phyloP scores from a whole-genome alignment of 331 rosid genomes.

The Stylosanthes scabra region DNA sequence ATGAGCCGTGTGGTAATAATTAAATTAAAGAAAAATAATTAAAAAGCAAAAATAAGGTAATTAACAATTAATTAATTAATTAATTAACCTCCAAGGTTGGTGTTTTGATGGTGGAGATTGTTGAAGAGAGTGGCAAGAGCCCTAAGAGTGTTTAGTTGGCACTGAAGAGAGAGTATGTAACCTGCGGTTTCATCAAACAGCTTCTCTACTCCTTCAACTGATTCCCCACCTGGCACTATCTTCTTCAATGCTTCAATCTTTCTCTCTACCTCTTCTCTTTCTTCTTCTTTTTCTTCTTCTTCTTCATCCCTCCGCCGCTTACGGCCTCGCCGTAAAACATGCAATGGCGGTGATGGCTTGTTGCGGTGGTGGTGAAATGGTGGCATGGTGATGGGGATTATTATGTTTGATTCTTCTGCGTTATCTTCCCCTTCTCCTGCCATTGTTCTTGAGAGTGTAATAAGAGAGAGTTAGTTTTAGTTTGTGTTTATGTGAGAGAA shows the following conservation, averaged over 20 bases:
- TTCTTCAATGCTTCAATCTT: conserved; percentile 87
- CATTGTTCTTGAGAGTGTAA: conserved; percentile 39
- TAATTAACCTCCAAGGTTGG: conserved; percentile 70
- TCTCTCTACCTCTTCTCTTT: conserved; percentile 70
- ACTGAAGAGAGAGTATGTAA: conserved; percentile 75
- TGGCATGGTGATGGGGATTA: conserved; percentile 15
- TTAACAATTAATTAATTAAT: neutral
- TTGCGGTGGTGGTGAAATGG: conserved; percentile 46
- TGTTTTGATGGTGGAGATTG: conserved; percentile 66
- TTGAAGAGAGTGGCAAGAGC: conserved; percentile 66
- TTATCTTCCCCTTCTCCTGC: conserved; percentile 36
- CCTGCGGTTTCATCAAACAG: conserved; percentile 91
- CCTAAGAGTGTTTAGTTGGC: conserved; percentile 75
- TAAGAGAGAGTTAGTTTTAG: neutral
- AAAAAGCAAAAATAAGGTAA: conserved; percentile 23
- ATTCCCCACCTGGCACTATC: conserved; percentile 85
- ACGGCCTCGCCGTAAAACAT: conserved; percentile 22
- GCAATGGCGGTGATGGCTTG: conserved; percentile 35
- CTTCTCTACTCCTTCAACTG: conserved; percentile 72
- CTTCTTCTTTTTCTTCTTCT: conserved; percentile 34
- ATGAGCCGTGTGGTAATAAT: conserved; percentile 22
- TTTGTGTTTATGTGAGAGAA: neutral
- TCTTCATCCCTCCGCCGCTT: conserved; percentile 15
- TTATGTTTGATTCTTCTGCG: conserved; percentile 20
- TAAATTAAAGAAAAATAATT: too few relatives aligned